Evolutionary conservation across 176 grass and related monocot genomes (phyloP), one percentile per base, ranked within the genome.

Genomic region (Alopecurus myosuroides): DNA sequence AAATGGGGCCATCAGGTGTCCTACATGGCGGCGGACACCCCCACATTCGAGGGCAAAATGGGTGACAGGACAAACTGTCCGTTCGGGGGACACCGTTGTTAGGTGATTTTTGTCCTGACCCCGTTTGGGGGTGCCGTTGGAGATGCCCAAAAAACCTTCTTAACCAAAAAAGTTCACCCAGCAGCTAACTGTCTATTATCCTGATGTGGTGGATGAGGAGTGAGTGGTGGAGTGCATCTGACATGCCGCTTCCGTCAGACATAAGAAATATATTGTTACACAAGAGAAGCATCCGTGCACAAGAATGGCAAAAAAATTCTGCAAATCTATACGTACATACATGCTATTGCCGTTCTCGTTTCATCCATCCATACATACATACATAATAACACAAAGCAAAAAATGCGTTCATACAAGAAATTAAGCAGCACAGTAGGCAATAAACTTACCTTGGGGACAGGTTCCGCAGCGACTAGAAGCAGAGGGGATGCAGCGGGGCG

Each of bases 381-480:
- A n/a, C n/a, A n/a, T 0, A 1, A 31, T 2, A 62, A 1, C 58
- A 62, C 0, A 28, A 31, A n/a, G n/a, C n/a, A n/a, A n/a, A n/a
- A 0, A 25, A 62, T 7, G 12, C 13, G 15, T 14, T 6, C 4
- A 30, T 62, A 31, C 12, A 62, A 15, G 58, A 62, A 62, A 62
- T 15, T 5, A 17, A 8, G 58, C 26, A 17, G 58, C 5, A 62
- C 12, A 30, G 7, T 13, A 0, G 28, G 58, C 0, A 30, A 62
- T 62, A 4, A 7, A 30, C 30, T 62, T 62, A 62, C 58, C 58
- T 62, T 13, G 58, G 26, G 5, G 28, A 1, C 2, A 62, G 29
- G 28, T 26, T 31, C 58, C 12, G 26, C 26, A 2, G 58, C 26
- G 28, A 62, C 28, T 62, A 12, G 28, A 41, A 41, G 39, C 39